Conservation (phyloP, 2,329 filamentous ascomycete species). For the Orbilia oligospora region DNA sequence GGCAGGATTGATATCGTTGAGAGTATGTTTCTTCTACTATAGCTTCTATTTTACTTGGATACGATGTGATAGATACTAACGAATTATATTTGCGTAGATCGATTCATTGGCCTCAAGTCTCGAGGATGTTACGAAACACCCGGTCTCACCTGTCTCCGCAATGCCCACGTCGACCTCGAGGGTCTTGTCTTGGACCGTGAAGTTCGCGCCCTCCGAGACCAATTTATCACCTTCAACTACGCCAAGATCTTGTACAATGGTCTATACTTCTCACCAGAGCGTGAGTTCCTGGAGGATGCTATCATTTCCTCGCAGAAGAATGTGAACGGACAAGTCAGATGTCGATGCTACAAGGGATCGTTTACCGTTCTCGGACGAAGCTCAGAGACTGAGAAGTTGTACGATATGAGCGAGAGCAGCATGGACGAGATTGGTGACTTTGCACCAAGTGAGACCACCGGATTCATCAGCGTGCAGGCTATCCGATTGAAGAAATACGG, state of each 20-base stretch:
- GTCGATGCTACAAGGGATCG: constrained; percentile 78
- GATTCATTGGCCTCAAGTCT: constrained; percentile 84
- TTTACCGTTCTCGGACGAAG: constrained; percentile 74
- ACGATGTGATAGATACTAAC: constrained; percentile 65
- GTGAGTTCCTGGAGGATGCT: constrained; percentile 78
- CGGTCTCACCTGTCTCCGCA: constrained; percentile 72
- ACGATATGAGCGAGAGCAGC: constrained; percentile 75
- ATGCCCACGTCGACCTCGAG: constrained; percentile 75
- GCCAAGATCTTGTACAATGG: constrained; percentile 75
- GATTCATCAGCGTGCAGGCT: constrained; percentile 79
- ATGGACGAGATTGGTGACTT: constrained; percentile 82
- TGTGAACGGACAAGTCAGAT: constrained; percentile 75
- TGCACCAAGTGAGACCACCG: constrained; percentile 76
- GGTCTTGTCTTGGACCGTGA: constrained; percentile 78
- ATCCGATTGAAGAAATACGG: constrained; percentile 74
- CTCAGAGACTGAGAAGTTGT: constrained; percentile 78
- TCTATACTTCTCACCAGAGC: constrained; percentile 78
- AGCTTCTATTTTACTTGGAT: neutral
- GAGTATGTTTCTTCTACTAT: constrained; percentile 66
- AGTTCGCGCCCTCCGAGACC: constrained; percentile 78
- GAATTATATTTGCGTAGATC: constrained; percentile 69
- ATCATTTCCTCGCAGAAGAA: constrained; percentile 74
- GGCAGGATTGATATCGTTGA: constrained; percentile 88
- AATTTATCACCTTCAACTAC: constrained; percentile 78
- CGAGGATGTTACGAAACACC: constrained; percentile 84